Conservation (phyloP, 192 early-diverging fungal species). For the Piromyces finnis region DNA sequence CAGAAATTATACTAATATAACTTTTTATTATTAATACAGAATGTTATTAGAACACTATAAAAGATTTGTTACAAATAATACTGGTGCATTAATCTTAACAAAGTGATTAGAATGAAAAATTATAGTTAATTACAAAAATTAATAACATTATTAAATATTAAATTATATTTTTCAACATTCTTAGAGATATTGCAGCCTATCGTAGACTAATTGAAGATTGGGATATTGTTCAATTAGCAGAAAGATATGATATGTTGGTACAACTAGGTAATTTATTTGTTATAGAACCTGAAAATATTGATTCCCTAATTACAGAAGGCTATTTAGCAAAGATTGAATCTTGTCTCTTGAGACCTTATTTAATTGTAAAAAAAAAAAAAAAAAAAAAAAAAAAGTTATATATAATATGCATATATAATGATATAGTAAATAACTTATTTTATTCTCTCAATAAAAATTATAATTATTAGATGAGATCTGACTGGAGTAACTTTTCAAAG, state of each 20-base stretch:
- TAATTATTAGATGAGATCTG: neutral
- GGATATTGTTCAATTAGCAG: constrained; percentile 50
- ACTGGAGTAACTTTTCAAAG: neutral
- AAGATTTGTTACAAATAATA: constrained; percentile 66
- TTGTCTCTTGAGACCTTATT: neutral
- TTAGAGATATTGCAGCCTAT: constrained; percentile 81
- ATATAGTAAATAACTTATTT: no score
- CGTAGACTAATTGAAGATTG: constrained; percentile 67
- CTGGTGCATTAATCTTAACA: constrained; percentile 71
- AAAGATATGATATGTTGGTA: constrained; percentile 75
- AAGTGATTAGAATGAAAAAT: constrained; percentile 45
- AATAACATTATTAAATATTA: neutral
- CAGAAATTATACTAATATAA: neutral
- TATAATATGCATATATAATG: no score
- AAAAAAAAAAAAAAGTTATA: no score
- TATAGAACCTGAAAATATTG: constrained; percentile 76
- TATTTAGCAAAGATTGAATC: neutral
- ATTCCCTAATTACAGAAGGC: constrained; percentile 71
- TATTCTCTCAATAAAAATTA: no score
- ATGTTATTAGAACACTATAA: constrained; percentile 84
- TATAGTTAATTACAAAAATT: neutral
- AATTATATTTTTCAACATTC: neutral
- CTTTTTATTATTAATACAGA: constrained; percentile 16
- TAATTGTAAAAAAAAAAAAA: neutral
- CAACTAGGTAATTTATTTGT: constrained; percentile 87